A percentile compares a stretch with the other conserved stretches of the same genome.
Conservation (phyloP, 306 rosid genomes). For the Cicer judaicum region DNA sequence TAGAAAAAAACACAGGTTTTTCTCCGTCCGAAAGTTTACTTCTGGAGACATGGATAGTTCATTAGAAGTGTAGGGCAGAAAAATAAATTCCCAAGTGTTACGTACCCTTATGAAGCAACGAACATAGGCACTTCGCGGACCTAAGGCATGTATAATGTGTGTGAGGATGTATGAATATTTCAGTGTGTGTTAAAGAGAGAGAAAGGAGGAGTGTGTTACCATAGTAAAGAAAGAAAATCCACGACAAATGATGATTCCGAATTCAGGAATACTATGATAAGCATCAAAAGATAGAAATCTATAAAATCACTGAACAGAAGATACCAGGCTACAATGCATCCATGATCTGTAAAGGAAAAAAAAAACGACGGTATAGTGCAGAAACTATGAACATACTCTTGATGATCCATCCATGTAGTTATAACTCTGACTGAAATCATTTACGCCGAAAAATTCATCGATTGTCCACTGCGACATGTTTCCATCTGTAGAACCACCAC, state of each 20-base stretch:
- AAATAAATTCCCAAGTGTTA: too few relatives aligned
- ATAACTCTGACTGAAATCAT: constrained; percentile 66
- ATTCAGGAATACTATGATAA: background rate
- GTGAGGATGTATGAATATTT: too few relatives aligned
- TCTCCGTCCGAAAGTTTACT: too few relatives aligned
- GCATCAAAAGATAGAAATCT: background rate
- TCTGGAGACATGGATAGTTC: too few relatives aligned
- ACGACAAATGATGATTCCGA: background rate
- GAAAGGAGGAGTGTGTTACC: too few relatives aligned
- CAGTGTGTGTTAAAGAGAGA: too few relatives aligned
- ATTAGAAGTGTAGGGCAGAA: too few relatives aligned
- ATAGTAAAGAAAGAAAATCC: too few relatives aligned
- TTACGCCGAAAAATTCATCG: constrained; percentile 70
- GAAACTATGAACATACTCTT: constrained; percentile 63
- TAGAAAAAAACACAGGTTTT: too few relatives aligned
- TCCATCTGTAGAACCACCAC: constrained; percentile 70
- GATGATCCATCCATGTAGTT: constrained; percentile 79
- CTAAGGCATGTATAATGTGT: too few relatives aligned
- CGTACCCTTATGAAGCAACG: too few relatives aligned
- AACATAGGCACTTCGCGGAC: too few relatives aligned
- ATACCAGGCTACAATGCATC: background rate
- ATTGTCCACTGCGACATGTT: constrained; percentile 72
- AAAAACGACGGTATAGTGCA: background rate
- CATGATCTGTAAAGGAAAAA: background rate
- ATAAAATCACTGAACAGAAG: background rate